Evolutionary conservation across 2,329 filamentous ascomycete species (phyloP).

Genomic region (Botrytis sinoallii): DNA sequence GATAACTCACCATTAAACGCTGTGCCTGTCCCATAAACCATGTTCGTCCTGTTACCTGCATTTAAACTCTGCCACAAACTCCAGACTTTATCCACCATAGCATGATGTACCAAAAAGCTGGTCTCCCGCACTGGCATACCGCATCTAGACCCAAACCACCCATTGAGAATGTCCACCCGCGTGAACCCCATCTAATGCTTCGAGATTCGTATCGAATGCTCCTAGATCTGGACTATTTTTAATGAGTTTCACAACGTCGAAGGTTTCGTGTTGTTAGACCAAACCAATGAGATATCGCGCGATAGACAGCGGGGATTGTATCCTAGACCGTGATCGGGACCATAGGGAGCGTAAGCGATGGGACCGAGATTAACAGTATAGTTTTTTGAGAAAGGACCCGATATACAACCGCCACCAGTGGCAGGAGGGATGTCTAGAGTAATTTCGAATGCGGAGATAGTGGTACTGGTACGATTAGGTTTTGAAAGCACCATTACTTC

Average conservation of each 20-base stretch:
- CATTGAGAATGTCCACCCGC: slow-evolving; percentile 6
- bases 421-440: slow-evolving; percentile 44
- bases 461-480: slow-evolving; percentile 33
- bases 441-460: slow-evolving; percentile 26
- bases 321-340: not conserved
- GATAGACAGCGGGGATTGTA: slow-evolving; percentile 15
- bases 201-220: not conserved
- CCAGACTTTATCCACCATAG: slow-evolving; percentile 45
- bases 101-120: slow-evolving; percentile 46
- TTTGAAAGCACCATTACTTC: slow-evolving; percentile 45
- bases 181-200: slow-evolving; percentile 11
- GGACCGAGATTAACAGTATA: slow-evolving; percentile 13
- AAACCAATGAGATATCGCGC: not conserved
- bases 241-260: not conserved
- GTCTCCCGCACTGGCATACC: slow-evolving; percentile 43
- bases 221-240: not conserved
- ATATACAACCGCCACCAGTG: slow-evolving; percentile 52
- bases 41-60: slow-evolving; percentile 27
- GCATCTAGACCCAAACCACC: slow-evolving; percentile 36
- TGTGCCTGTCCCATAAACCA: slow-evolving; percentile 3
- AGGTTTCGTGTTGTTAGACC: slow-evolving; percentile 1
- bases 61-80: slow-evolving; percentile 46
- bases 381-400: not conserved
- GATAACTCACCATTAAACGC: not conserved
- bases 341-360: not conserved